phyloP scores from a whole-genome alignment of 2,329 filamentous ascomycete genomes.

The Exophiala mesophila region DNA sequence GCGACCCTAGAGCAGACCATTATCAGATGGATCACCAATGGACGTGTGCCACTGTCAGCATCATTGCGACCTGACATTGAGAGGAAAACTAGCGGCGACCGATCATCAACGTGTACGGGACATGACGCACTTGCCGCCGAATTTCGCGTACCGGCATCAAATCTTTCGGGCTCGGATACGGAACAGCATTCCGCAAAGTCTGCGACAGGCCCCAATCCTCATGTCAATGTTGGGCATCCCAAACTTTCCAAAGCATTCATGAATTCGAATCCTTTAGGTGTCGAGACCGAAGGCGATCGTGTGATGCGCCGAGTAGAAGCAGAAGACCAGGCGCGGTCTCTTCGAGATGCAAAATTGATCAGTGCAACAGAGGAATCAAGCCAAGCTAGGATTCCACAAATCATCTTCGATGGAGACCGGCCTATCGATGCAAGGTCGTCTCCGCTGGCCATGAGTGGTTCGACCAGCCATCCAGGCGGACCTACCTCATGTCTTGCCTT shows the following conservation, averaged over 20 bases:
- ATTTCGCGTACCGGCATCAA: constrained; percentile 10
- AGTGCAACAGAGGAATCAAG: constrained; percentile 36
- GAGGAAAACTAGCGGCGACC: constrained; percentile 14
- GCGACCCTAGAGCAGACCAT: constrained; percentile 66
- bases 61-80: constrained; percentile 5
- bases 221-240: constrained; percentile 29
- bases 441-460: not conserved
- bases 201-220: constrained; percentile 24
- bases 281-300: constrained; percentile 40
- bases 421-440: not conserved
- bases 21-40: constrained; percentile 55
- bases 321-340: constrained; percentile 51
- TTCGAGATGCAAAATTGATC: constrained; percentile 53
- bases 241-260: constrained; percentile 30
- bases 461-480: not conserved
- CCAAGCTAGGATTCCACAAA: constrained; percentile 1
- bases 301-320: constrained; percentile 44
- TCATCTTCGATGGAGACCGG: constrained; percentile 1
- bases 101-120: constrained; percentile 23
- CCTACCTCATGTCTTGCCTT: constrained; percentile 28
- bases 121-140: constrained; percentile 21
- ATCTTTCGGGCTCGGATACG: not conserved
- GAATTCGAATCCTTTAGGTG: constrained; percentile 10
- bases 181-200: not conserved
- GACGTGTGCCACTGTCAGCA: constrained; percentile 1